These are phyloP conservation scores for Kwoniella heveanensis DNA, from an alignment of 768 basidiomycete species.

Conservation along the genomic window DNA sequence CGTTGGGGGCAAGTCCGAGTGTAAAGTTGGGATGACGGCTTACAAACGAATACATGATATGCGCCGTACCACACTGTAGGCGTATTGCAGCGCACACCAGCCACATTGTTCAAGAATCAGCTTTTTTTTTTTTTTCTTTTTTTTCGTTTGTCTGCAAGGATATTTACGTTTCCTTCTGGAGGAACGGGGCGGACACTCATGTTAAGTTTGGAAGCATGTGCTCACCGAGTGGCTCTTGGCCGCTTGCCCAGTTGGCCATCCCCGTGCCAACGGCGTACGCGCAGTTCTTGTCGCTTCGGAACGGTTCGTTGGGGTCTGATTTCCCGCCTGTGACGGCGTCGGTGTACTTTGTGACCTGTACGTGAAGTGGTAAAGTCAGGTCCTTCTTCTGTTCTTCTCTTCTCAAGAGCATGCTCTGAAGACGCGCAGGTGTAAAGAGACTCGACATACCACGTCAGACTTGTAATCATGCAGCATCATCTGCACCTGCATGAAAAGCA, in stretches of 20 bases:
- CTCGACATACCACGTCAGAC: constrained; percentile 21
- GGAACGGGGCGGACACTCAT: no score
- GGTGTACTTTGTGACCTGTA: constrained; percentile 2
- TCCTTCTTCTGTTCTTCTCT: no score
- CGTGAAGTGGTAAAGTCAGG: no score
- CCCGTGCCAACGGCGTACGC: constrained; percentile 39
- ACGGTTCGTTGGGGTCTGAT: constrained; percentile 1
- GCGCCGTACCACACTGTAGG: constrained; percentile 35
- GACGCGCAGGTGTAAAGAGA: no score
- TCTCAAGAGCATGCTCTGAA: no score
- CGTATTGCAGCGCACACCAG: no score
- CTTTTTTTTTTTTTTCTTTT: no score
- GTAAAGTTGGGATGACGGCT: constrained; percentile 10
- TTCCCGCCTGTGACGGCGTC: not conserved
- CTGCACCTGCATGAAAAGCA: constrained; percentile 31
- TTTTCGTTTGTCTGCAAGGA: no score
- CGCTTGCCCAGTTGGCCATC: constrained; percentile 37
- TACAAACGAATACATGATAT: constrained; percentile 36
- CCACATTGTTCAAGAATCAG: no score
- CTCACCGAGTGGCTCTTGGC: constrained; percentile 37
- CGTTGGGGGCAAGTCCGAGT: no score
- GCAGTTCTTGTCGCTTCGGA: constrained; percentile 24
- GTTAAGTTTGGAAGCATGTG: no score
- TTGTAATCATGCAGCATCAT: constrained; percentile 29
- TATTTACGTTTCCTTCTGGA: no score